Base-by-base conservation (phyloP, 805 yeast genomes). In the Clavispora fructus region DNA sequence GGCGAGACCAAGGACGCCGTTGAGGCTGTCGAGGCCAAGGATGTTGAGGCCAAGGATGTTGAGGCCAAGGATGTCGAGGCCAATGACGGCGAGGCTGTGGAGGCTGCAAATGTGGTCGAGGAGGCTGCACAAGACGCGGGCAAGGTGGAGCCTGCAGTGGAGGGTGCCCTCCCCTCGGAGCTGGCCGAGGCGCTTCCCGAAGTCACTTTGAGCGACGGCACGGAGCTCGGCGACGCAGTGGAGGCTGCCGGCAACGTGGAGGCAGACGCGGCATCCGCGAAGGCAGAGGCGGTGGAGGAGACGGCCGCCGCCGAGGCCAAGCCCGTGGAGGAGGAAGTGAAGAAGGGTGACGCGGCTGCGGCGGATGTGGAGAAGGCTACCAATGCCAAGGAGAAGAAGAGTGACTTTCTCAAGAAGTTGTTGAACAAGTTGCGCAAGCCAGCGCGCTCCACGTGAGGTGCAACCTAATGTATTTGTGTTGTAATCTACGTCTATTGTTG, bases 401-500 rank as follows among this genome's bases (percentile, higher is more conserved):
- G 58, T 46, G 68, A 66, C 47, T 53, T 67, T 50, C 67, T 69
- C 59, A 66, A 61, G 58, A 70, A 60, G 51, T 55, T 68, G 43
- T 59, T 68, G 55, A 51, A 48, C 48, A 68, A 65, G 55, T 68
- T 69, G 59, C 69, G 60, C 59, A 65, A 65, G 50, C 54, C 67
- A 16, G 47, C 39, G 13, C 46, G 47, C 17, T 33, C 37, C 40
- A 37, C 29, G 11, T 26, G 29, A 25, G 29, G 27, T 14, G 23
- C 39, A 35, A 12, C 40, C 29, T 25, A 26, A 26, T 37, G 40
- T 37, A 37, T 25, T 12, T 9, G 14, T 19, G 39, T 35, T 35
- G 35, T 33, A 33, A 19, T 26, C 30, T 27, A 30, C 29, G 14
- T 7, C 30, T 14, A 17, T 17, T 30, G 29, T 17, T 6, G 5